A percentile compares a stretch with the other conserved stretches of the same genome.
These are phyloP conservation scores for Emmonsia crescens DNA, from an alignment of 2,329 filamentous ascomycete species.

Conservation along the genomic window DNA sequence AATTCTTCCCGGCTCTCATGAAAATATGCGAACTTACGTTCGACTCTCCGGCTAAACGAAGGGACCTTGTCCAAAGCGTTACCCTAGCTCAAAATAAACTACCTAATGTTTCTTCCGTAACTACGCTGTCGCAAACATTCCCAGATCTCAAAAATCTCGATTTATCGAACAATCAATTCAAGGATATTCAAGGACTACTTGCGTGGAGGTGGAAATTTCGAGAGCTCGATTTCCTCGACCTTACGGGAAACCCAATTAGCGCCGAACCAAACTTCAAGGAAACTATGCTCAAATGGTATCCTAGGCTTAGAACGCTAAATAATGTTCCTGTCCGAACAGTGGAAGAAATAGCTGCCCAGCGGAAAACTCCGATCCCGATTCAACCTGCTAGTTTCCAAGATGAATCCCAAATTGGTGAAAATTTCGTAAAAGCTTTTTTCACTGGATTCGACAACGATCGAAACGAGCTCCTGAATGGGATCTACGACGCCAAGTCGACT, in stretches of 20 bases:
- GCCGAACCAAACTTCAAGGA: conserved; percentile 49
- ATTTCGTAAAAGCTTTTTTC: conserved; percentile 66
- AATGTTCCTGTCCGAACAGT: conserved; percentile 61
- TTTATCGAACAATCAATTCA: conserved; percentile 71
- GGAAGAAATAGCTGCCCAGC: conserved; percentile 50
- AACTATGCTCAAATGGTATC: conserved; percentile 72
- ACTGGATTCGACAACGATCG: conserved; percentile 63
- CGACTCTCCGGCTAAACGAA: conserved; percentile 58
- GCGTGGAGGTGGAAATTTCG: conserved; percentile 72
- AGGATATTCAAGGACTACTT: conserved; percentile 54
- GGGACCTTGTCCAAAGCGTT: conserved; percentile 69
- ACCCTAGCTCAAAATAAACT: conserved; percentile 73
- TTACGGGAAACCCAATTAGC: conserved; percentile 67
- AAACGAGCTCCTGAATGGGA: conserved; percentile 48
- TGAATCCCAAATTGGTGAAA: conserved; percentile 61
- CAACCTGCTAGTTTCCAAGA: conserved; percentile 61
- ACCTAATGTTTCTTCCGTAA: conserved; percentile 59
- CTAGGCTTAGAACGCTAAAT: conserved; percentile 67
- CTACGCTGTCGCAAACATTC: conserved; percentile 64
- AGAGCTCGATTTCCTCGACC: conserved; percentile 66
- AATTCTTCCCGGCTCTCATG: conserved; percentile 90
- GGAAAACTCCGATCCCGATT: conserved; percentile 50
- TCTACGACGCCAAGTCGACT: conserved; percentile 65
- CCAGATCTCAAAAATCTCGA: conserved; percentile 83
- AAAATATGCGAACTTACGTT: conserved; percentile 70